Percentiles rank a stretch among this genome's conserved stretches.
phyloP scores from a whole-genome alignment of 176 grass and related monocot species.

The Carex myosuroides region DNA sequence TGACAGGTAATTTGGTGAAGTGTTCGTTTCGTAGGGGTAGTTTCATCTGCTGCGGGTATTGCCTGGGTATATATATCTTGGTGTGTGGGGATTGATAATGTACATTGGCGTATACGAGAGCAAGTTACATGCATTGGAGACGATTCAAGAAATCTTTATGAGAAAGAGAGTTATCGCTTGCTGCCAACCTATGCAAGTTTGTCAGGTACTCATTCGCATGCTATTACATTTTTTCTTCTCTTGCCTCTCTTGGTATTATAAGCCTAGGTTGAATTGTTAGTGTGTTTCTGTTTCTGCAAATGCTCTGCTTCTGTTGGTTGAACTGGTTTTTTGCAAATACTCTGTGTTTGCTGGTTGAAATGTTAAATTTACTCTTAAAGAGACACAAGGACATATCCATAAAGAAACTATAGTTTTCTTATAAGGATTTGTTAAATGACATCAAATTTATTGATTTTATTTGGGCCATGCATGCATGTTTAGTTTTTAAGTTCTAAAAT shows the following conservation, averaged over 20 bases:
- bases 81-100: slow-evolving; percentile 30
- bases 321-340: too few species aligned
- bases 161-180: slow-evolving; percentile 34
- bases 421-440: background rate
- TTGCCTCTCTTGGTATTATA: background rate
- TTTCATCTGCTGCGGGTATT: background rate
- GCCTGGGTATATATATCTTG: background rate
- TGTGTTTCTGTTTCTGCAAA: background rate
- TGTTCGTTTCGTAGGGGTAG: background rate
- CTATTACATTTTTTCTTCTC: background rate
- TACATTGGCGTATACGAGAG: slow-evolving; percentile 28
- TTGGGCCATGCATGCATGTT: background rate
- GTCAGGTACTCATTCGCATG: slow-evolving; percentile 33
- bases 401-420: background rate
- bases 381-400: too few species aligned
- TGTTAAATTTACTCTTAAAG: too few species aligned
- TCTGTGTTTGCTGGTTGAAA: too few species aligned
- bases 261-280: background rate
- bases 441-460: background rate
- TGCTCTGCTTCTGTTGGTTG: background rate
- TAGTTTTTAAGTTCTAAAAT: background rate
- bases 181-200: slow-evolving; percentile 46
- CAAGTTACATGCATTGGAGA: slow-evolving; percentile 20
- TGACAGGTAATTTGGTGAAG: slow-evolving; percentile 1
- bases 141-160: slow-evolving; percentile 30